phyloP scores from a whole-genome alignment of 306 rosid species.

The Quercus berberidifolia region DNA sequence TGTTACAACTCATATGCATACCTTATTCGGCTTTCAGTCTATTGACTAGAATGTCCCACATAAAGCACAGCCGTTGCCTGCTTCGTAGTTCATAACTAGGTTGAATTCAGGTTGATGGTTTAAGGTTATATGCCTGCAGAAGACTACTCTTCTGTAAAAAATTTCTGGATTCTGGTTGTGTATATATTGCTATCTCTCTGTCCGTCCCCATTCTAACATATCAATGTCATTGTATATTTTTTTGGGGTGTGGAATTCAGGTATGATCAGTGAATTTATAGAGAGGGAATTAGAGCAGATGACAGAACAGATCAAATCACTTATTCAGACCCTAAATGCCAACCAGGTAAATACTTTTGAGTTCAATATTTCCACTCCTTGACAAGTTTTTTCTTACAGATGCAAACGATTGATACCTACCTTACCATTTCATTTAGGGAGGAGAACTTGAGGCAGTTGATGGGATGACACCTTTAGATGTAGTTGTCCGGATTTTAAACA shows the following conservation, averaged over 20 bases:
- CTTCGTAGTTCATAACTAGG: not conserved
- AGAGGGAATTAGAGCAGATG: constrained; percentile 92
- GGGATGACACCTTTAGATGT: constrained; percentile 80
- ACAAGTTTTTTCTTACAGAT: not conserved
- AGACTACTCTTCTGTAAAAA: not conserved
- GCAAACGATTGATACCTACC: constrained; percentile 7
- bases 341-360: constrained; percentile 56
- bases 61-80: not conserved
- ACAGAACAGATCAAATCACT: constrained; percentile 85
- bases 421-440: constrained; percentile 52
- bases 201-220: not conserved
- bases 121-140: not conserved
- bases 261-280: constrained; percentile 89
- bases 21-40: too few relatives aligned
- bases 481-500: constrained; percentile 81
- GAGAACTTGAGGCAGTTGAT: constrained; percentile 69
- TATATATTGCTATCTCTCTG: not conserved
- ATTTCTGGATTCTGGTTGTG: not conserved
- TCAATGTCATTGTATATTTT: not conserved
- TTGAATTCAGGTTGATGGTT: not conserved
- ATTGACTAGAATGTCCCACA: not conserved
- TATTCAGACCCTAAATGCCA: constrained; percentile 76
- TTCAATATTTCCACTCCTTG: not conserved
- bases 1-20: too few relatives aligned
- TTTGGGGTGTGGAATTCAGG: constrained; percentile 30